Evolutionary conservation across 1,284 basidiomycete species (phyloP).

Genomic region (Ceratobasidium sp.): DNA sequence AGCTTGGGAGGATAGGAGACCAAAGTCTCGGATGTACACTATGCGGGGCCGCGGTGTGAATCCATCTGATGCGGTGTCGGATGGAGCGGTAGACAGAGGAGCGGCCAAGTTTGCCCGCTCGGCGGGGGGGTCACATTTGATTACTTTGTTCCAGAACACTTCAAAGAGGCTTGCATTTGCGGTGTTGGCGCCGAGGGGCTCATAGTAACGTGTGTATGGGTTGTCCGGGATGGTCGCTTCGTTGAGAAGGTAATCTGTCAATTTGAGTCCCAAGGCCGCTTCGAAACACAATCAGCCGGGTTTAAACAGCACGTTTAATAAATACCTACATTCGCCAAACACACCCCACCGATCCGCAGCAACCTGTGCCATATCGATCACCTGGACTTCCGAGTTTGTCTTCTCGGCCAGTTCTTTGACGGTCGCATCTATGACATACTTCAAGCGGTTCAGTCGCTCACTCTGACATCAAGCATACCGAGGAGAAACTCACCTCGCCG

Average conservation of each 20-base stretch:
- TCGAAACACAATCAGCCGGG: too few relatives aligned
- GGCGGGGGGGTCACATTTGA: slow-evolving; percentile 65
- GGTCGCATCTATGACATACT: slow-evolving; percentile 74
- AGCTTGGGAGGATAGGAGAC: slow-evolving; percentile 73
- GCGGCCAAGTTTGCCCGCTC: slow-evolving; percentile 18
- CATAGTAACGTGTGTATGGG: background rate
- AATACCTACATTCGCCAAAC: slow-evolving; percentile 68
- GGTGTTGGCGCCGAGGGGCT: background rate
- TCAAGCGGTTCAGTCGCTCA: background rate
- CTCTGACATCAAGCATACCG: background rate
- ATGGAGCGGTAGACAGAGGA: background rate
- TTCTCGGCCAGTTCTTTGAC: slow-evolving; percentile 77
- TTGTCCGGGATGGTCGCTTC: slow-evolving; percentile 50
- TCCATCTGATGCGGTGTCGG: background rate
- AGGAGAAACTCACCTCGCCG: slow-evolving; percentile 54
- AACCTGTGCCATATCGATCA: slow-evolving; percentile 80
- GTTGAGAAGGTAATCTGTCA: slow-evolving; percentile 59
- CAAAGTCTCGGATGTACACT: slow-evolving; percentile 82
- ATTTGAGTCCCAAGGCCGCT: slow-evolving; percentile 72
- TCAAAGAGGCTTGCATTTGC: too few relatives aligned
- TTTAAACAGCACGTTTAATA: background rate
- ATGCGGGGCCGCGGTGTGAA: slow-evolving; percentile 63
- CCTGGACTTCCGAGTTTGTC: slow-evolving; percentile 77
- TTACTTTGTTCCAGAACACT: background rate
- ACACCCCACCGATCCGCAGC: slow-evolving; percentile 81